phyloP scores from a whole-genome alignment of 768 basidiomycete genomes.

The Heimioporus sp. region DNA sequence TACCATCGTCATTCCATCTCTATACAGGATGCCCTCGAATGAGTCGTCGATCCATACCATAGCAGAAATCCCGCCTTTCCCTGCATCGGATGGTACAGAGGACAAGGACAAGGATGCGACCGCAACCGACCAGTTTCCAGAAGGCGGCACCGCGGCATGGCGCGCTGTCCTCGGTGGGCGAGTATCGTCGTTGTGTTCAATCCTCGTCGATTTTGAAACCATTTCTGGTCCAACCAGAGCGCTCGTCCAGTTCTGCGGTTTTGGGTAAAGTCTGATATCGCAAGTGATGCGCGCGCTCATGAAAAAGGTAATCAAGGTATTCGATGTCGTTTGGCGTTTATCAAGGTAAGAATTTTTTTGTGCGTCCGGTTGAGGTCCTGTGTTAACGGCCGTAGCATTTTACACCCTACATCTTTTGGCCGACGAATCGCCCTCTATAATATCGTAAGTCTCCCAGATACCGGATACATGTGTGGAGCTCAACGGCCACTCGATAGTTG shows the following conservation, averaged over 20 bases:
- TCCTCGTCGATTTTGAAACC: background rate
- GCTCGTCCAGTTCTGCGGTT: slow-evolving; percentile 33
- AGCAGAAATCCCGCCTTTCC: background rate
- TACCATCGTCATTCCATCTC: too few species aligned
- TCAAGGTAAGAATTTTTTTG: slow-evolving; percentile 27
- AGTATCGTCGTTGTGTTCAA: background rate
- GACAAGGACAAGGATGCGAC: background rate
- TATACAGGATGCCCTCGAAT: slow-evolving; percentile 4
- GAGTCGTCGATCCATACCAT: background rate
- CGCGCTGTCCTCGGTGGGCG: slow-evolving; percentile 22
- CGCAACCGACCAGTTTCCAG: slow-evolving; percentile 18
- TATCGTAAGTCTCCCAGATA: slow-evolving; percentile 30
- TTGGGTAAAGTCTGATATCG: slow-evolving; percentile 28
- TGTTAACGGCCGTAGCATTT: slow-evolving; percentile 30
- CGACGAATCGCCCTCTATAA: slow-evolving; percentile 33
- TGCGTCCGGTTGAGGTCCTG: background rate
- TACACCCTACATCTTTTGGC: slow-evolving; percentile 37
- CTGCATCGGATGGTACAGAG: background rate
- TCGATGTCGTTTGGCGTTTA: slow-evolving; percentile 39
- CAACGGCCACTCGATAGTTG: slow-evolving; percentile 23
- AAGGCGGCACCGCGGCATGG: slow-evolving; percentile 30
- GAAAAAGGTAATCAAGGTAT: slow-evolving; percentile 23
- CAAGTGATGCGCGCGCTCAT: background rate
- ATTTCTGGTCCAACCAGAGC: slow-evolving; percentile 15
- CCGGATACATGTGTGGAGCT: background rate